These are phyloP conservation scores for Millerozyma acaciae DNA, from an alignment of 805 yeast genomes.

Conservation along the genomic window DNA sequence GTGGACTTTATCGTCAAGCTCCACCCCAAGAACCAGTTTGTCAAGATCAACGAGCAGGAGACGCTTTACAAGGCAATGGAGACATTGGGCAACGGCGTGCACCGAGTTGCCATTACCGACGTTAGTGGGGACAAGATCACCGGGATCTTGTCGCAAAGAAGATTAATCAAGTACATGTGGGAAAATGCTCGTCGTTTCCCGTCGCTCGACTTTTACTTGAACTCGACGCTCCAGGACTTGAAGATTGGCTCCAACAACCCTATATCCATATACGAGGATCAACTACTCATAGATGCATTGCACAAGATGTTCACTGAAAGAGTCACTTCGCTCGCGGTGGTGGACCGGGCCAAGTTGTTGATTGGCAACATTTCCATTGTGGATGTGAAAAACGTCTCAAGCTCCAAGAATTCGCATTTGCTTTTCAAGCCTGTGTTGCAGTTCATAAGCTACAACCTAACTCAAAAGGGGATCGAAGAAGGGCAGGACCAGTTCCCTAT, in stretches of 20 bases:
- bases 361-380: conserved; percentile 93
- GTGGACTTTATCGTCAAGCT: conserved; percentile 82
- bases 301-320: conserved; percentile 78
- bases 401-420: conserved; percentile 80
- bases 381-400: conserved; percentile 84
- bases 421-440: conserved; percentile 81
- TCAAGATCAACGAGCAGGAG: conserved; percentile 67
- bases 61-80: conserved; percentile 74
- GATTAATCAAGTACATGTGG: conserved; percentile 83
- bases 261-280: conserved; percentile 82
- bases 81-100: conserved; percentile 91
- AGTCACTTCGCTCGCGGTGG: conserved; percentile 89
- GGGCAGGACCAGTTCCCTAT: conserved; percentile 97
- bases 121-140: conserved; percentile 45
- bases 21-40: conserved; percentile 85
- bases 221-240: conserved; percentile 64
- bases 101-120: conserved; percentile 79
- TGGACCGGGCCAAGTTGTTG: conserved; percentile 70
- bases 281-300: conserved; percentile 80
- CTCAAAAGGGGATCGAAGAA: conserved; percentile 84
- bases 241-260: conserved; percentile 71
- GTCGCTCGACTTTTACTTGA: conserved; percentile 69
- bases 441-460: conserved; percentile 80
- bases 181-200: conserved; percentile 87
- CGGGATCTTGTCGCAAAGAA: conserved; percentile 88